Base-by-base conservation (phyloP, 352 stramenopile genomes). In the Globisporangium camurandrum region DNA sequence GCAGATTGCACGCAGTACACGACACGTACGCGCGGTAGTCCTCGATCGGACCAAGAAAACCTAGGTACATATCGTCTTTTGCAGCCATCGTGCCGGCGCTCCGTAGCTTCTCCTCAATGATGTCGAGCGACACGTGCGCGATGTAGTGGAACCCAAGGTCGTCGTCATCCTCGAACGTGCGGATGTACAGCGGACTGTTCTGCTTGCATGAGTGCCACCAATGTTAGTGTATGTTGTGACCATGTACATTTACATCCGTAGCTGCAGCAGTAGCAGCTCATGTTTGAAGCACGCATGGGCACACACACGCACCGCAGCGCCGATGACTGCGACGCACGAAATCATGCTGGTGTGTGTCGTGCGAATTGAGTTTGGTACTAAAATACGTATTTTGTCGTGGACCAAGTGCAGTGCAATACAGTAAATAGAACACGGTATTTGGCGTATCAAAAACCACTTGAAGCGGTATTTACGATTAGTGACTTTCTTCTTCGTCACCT, bases 111-210 rank as follows among this genome's bases (percentile, higher is more conserved):
- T 94, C 80, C 48, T 94, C 83, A 33, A 94, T 76, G 37, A 94
- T 75, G 48, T 92, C 83, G 34, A 94, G 71, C 52, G 83, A 69
- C 55, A 92, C 75, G 60, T 94, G 83, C 41, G 77, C 76, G 46
- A 94, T 86, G 64, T 90, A 90, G 56, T 94, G 80, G 67, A 94
- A 90, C 33, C 74, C 79, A 49, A 94, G 68, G 51, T 92, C 78
- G 26, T 94, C 80, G 17, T 94, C 80, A 8, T 91, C 79, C 26
- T 84, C 77, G 34, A 92, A 92, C 49, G 80, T 81, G 26, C 78
- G 76, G 46, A 94, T 75, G 51, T 88, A 94, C 38, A 94, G 64
- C 23, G 80, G 83, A 30, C 74, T 89, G 60, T 88, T 89, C 77
- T 88, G 54, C 27, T 51, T 4, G 2, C 0, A 23, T 0, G 22